phyloP scores from a whole-genome alignment of 768 basidiomycete genomes.

The Hypsizygus marmoreus region DNA sequence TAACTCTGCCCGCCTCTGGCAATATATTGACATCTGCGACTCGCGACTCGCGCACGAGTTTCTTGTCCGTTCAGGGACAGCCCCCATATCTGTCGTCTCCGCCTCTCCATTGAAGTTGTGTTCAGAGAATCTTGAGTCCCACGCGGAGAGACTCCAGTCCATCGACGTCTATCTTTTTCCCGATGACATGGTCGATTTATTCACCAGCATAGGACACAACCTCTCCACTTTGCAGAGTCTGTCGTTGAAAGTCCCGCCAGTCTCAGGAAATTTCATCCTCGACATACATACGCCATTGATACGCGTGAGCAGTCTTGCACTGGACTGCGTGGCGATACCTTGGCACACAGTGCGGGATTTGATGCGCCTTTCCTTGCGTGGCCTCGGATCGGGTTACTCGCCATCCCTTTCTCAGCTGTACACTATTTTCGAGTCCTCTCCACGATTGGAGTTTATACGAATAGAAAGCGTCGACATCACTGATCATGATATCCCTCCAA shows the following conservation, averaged over 20 bases:
- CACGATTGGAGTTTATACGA: slow-evolving; percentile 31
- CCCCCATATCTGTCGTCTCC: slow-evolving; percentile 37
- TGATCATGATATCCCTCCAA: neutral
- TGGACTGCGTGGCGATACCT: slow-evolving; percentile 35
- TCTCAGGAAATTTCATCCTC: slow-evolving; percentile 24
- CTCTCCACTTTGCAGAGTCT: slow-evolving; percentile 31
- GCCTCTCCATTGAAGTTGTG: slow-evolving; percentile 27
- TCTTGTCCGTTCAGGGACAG: slow-evolving; percentile 34
- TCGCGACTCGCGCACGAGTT: slow-evolving; percentile 33
- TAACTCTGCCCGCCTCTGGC: slow-evolving; percentile 40
- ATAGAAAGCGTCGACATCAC: slow-evolving; percentile 30
- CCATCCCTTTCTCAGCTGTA: slow-evolving; percentile 36
- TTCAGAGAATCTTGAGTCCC: slow-evolving; percentile 25
- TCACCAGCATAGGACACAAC: slow-evolving; percentile 26
- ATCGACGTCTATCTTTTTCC: slow-evolving; percentile 40
- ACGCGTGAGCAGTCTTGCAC: slow-evolving; percentile 30
- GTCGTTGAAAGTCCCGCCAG: slow-evolving; percentile 34
- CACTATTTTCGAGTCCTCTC: slow-evolving; percentile 33
- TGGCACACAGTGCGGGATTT: slow-evolving; percentile 37
- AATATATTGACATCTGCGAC: slow-evolving; percentile 38
- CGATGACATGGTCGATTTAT: slow-evolving; percentile 33
- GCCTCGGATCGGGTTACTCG: slow-evolving; percentile 28
- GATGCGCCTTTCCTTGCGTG: slow-evolving; percentile 35
- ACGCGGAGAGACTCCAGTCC: slow-evolving; percentile 31
- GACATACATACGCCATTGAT: slow-evolving; percentile 24